These are phyloP conservation scores for Pilatotrama ljubarskyi DNA, from an alignment of 768 basidiomycete genomes.

Conservation along the genomic window DNA sequence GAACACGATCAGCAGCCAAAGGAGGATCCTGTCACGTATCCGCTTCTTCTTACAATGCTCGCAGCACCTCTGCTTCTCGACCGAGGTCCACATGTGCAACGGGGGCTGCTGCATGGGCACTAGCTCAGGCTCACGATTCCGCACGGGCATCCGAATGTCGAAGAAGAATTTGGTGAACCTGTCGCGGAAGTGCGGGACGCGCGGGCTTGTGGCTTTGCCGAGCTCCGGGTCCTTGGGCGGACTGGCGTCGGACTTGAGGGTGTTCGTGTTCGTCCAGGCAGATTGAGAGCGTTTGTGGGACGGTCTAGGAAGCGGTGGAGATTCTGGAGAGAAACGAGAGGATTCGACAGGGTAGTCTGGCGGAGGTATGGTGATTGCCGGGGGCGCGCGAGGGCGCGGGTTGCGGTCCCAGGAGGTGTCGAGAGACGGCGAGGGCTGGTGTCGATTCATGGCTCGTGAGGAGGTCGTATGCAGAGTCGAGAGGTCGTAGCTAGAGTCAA, in stretches of 20 bases:
- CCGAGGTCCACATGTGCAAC: slow-evolving; percentile 39
- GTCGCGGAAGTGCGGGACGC: slow-evolving; percentile 28
- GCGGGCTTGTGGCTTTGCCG: slow-evolving; percentile 31
- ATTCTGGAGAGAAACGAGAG: slow-evolving; percentile 49
- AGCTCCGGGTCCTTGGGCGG: slow-evolving; percentile 23
- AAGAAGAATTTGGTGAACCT: slow-evolving; percentile 40
- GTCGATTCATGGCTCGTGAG: slow-evolving; percentile 9
- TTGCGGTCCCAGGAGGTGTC: slow-evolving; percentile 14
- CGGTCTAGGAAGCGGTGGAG: slow-evolving; percentile 30
- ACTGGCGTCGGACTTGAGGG: slow-evolving; percentile 22
- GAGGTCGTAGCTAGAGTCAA: slow-evolving; percentile 11
- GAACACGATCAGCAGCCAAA: slow-evolving; percentile 38
- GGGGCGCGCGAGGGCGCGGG: slow-evolving; percentile 15
- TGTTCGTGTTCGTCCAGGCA: slow-evolving; percentile 27
- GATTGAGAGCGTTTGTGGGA: slow-evolving; percentile 28
- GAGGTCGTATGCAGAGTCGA: neutral
- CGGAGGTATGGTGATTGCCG: slow-evolving; percentile 19
- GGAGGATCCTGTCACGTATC: slow-evolving; percentile 33
- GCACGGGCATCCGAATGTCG: slow-evolving; percentile 34
- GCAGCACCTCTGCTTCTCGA: slow-evolving; percentile 38
- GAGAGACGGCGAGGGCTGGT: slow-evolving; percentile 1
- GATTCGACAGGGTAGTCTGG: slow-evolving; percentile 29
- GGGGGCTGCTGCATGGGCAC: slow-evolving; percentile 28
- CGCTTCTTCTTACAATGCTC: slow-evolving; percentile 28
- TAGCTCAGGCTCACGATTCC: slow-evolving; percentile 29